Base-by-base conservation (phyloP, 176 grass and related monocot species). In the Oryza glaberrima region DNA sequence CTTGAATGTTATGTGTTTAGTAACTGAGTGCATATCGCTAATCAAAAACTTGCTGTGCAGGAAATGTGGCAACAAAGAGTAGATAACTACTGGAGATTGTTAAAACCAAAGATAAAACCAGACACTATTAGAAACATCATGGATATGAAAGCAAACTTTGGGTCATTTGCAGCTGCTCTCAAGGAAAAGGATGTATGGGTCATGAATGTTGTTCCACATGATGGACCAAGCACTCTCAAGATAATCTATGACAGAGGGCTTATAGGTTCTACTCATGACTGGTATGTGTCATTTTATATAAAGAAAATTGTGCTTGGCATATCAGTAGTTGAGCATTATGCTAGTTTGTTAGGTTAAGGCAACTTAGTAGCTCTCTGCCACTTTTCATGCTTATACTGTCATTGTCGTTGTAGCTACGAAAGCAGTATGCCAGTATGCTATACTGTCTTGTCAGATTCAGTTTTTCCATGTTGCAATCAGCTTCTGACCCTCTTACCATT, bases 121-220 rank as follows among this genome's bases (percentile, higher is more conserved):
- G 85, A 98, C 35, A 77, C 89, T 68, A 87, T 98, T 79, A 91
- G 96, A 90, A 98, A 98, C 66, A 78, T 95, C 60, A 98, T 98
- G 96, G 96, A 98, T 83, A 98, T 98, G 96, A 98, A 98, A 86
- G 93, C 96, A 80, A 92, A 94, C 69, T 83, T 95, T 84, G 96
- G 96, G 74, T 98, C 96, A 86, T 98, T 98, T 88, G 82, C 93
- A 75, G 91, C 96, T 75, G 89, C 96, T 85, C 91, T 98, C 61
- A 95, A 98, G 81, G 96, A 94, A 69, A 93, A 93, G 77, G 89
- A 90, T 78, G 91, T 89, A 67, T 98, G 96, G 96, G 93, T 98
- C 65, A 98, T 98, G 96, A 98, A 95, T 87, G 91, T 91, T 74
- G 89, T 98, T 60, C 74, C 89, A 76, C 88, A 94, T 88, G 96